Evolutionary conservation across 164 flowering plant genomes (phyloP), one percentile per base, ranked within the genome.

Genomic region (Vitis riparia): DNA sequence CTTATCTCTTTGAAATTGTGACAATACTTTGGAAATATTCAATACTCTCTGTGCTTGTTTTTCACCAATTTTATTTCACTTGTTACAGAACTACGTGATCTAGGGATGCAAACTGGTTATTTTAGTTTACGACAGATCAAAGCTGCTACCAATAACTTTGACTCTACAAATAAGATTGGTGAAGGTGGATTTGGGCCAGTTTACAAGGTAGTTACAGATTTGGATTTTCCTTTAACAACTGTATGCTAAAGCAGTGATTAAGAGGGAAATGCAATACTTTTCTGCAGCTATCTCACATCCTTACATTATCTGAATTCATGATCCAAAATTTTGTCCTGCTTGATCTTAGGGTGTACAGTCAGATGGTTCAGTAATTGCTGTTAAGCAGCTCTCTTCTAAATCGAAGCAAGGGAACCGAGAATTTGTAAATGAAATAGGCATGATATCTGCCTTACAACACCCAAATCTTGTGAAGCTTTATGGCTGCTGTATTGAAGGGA

Each of bases 171-270:
- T 77, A 91, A 91, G 81, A 85, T 91, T 51, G 97, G 97, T 3
- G 94, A 91, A 87, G 94, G 97, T 32, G 94, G 97, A 16, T 89
- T 91, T 78, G 97, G 97, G 52, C 85, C 94, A 8, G 97, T 91
- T 49, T 88, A 76, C 80, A 91, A 88, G 94, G 97, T 91, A 79
- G 58, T 47, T 17, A 14, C 19, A 12, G 19, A 32, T 67, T 32
- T 17, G 3, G 6, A 32, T 49, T 23, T 23, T 12, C 6, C 49
- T 67, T 5, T 37, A 6, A 37, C 44, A 37, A 37, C 44, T 37
- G 7, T 37, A 37, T 37, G 44, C 44, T 37, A 3, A 37, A 37
- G 44, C 44, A 37, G 5, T 37, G 44, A 37, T 37, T 5, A 37
- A 2, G 44, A 37, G 44, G 44, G 44, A 37, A 37, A 37, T 37